Evolutionary conservation across 2,329 filamentous ascomycete genomes (phyloP).

Genomic region (Diaporthe velutina): DNA sequence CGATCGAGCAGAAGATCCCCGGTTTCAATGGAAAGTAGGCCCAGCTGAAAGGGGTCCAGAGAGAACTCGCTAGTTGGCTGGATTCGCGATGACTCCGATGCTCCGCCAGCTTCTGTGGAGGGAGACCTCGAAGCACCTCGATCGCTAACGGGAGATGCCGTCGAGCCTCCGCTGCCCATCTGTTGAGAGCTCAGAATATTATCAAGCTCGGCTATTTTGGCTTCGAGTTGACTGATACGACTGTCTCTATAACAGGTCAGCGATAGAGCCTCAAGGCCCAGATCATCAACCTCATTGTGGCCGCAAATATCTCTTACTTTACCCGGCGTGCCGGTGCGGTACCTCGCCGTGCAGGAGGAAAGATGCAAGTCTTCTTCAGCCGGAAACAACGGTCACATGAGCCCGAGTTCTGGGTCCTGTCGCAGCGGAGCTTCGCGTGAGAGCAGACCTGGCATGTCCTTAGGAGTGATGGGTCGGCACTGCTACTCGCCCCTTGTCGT

Average conservation of each 20-base stretch:
- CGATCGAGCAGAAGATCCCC: neutral
- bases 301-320: neutral
- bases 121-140: neutral
- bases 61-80: neutral
- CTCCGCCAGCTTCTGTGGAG: neutral
- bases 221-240: conserved; percentile 16
- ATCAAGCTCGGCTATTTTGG: conserved; percentile 9
- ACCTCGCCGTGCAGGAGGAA: conserved; percentile 45
- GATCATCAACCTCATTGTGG: too few relatives aligned
- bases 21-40: neutral
- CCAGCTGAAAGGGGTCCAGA: neutral
- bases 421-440: conserved; percentile 52
- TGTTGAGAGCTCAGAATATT: neutral
- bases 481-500: neutral
- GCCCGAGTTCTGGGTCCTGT: conserved; percentile 50
- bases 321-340: neutral
- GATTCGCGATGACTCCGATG: too few relatives aligned
- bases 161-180: neutral
- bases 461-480: conserved; percentile 21
- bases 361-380: conserved; percentile 49
- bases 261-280: too few relatives aligned
- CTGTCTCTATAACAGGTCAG: neutral
- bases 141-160: neutral
- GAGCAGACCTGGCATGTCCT: conserved; percentile 53
- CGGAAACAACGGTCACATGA: conserved; percentile 51